These are phyloP conservation scores for Starmerella kuoi DNA, from an alignment of 805 yeast species.

Conservation along the genomic window DNA sequence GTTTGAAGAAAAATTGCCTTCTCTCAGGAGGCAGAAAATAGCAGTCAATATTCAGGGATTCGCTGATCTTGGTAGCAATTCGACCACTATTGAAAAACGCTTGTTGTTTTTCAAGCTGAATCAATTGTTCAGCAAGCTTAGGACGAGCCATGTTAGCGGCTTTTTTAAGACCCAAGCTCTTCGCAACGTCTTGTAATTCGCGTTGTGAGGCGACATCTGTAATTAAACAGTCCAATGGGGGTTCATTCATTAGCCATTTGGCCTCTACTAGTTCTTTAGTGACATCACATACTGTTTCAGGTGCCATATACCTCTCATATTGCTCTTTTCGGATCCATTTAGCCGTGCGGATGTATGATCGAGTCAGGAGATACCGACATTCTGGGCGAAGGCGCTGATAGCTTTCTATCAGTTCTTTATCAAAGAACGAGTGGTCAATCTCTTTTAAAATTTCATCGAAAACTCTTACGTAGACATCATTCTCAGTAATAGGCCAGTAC, in stretches of 20 bases:
- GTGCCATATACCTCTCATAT: slow-evolving; percentile 20
- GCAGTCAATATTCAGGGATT: slow-evolving; percentile 5
- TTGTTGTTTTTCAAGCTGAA: slow-evolving; percentile 14
- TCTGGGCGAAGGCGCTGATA: slow-evolving; percentile 12
- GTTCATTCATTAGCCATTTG: slow-evolving; percentile 14
- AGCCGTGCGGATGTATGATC: slow-evolving; percentile 17
- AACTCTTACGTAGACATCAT: slow-evolving; percentile 22
- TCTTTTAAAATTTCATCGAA: slow-evolving; percentile 21
- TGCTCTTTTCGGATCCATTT: slow-evolving; percentile 22
- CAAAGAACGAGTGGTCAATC: slow-evolving; percentile 16
- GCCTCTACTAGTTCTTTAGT: slow-evolving; percentile 11
- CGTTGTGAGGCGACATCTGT: slow-evolving; percentile 17
- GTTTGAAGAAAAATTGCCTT: slow-evolving; percentile 11
- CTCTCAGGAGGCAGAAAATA: slow-evolving; percentile 5
- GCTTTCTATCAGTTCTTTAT: background rate
- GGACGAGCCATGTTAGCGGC: slow-evolving; percentile 3
- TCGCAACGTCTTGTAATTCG: slow-evolving; percentile 20
- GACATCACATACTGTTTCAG: slow-evolving; percentile 13
- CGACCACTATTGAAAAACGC: slow-evolving; percentile 13
- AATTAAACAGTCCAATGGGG: slow-evolving; percentile 12
- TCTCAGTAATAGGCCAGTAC: slow-evolving; percentile 20
- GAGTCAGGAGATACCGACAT: slow-evolving; percentile 19
- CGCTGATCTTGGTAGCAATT: slow-evolving; percentile 7
- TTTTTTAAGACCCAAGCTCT: slow-evolving; percentile 11
- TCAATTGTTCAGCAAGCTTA: slow-evolving; percentile 12